Evolutionary conservation across 1,284 basidiomycete species (phyloP), one percentile per base, ranked within the genome.

Genomic region (Laetiporus sulphureus): DNA sequence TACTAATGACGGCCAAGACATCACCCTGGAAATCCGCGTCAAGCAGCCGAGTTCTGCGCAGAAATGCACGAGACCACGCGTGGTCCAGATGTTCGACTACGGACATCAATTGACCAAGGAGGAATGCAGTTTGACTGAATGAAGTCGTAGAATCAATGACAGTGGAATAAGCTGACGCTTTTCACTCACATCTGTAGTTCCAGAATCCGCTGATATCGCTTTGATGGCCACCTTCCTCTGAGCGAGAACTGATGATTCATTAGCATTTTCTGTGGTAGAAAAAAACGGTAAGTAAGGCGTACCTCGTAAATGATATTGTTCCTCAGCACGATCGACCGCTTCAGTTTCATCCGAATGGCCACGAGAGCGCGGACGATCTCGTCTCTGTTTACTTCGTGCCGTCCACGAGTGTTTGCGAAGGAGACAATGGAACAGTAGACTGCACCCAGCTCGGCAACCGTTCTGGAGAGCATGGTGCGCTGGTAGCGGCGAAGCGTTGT

Each of bases 1-100:
- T 48, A 86, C 83, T 82, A 48, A 91, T 79, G 11, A 91, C 83
- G 8, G 86, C 83, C 10, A 91, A 66, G 7, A 89, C 72, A 48
- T 92, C 90, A 2, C 89, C 91, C 45, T 92, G 78, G 53, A 93
- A 93, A 47, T 83, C 75, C 0, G 84, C 75, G 57, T 93, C 88
- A 11, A 83, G 64, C 48, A 93, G 76, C 1, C 87, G 71, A 0
- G 88, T 89, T 16, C 89, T 67, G 15, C 74, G 73, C 13, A 93
- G 68, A 47, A 92, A 79, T 0, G 89, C 90, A 21, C 73, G 74
- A 15, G 77, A 74, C 89, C 84, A 93, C 12, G 73, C 66, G 0
- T 78, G 75, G 40, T 87, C 81, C 38, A 87, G 65, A 45, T 79
- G 72, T 44, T 79, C 74, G 4, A 82, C 63, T 5, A 80, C 70